phyloP scores from a whole-genome alignment of 78 protist genomes.

The Salpingoeca rosetta region DNA sequence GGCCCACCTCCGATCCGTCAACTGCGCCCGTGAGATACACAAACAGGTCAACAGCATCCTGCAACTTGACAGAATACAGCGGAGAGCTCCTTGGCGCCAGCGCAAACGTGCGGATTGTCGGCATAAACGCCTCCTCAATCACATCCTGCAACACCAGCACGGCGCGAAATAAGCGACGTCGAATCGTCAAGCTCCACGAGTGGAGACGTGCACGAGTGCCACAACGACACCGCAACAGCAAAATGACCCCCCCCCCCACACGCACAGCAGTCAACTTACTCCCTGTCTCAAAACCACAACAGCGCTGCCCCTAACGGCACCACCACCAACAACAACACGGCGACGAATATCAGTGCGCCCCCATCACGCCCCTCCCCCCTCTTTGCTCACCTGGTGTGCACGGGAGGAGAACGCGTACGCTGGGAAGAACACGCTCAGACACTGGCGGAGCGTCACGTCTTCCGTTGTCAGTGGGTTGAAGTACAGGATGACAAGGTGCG shows the following conservation, averaged over 20 bases:
- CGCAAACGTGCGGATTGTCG: not conserved
- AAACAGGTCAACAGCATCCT: not conserved
- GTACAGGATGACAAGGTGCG: not conserved
- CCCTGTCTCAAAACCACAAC: too few species aligned
- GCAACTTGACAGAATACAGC: not conserved
- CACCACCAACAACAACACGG: too few species aligned
- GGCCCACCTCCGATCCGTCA: not conserved
- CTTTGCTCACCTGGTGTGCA: not conserved
- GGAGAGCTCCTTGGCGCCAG: not conserved
- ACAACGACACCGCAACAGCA: too few species aligned
- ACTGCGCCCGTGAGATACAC: not conserved
- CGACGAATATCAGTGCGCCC: too few species aligned
- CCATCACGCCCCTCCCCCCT: too few species aligned
- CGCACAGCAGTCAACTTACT: too few species aligned
- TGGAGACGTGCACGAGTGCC: too few species aligned
- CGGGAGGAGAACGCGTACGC: not conserved
- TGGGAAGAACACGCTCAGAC: slow-evolving; percentile 9
- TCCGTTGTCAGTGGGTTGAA: not conserved
- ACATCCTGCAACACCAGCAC: not conserved
- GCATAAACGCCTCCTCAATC: not conserved
- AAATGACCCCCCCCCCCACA: too few species aligned
- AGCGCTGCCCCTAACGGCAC: too few species aligned
- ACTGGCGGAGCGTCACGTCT: not conserved
- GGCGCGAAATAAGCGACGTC: not conserved
- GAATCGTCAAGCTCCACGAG: too few species aligned